Base-by-base conservation (phyloP, 768 basidiomycete genomes). In the Kwoniella heveanensis region DNA sequence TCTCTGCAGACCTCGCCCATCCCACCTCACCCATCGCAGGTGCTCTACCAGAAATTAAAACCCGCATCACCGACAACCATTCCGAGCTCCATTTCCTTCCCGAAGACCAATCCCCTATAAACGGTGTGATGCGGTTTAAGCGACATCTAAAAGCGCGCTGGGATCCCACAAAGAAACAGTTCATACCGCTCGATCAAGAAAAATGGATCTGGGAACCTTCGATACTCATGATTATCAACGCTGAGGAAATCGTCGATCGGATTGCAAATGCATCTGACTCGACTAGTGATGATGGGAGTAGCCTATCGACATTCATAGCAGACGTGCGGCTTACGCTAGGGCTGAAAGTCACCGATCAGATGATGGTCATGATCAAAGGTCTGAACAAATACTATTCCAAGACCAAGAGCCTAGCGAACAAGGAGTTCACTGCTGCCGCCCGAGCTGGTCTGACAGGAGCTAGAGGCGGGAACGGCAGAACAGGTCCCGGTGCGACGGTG, bases 301-400 rank as follows among this genome's bases (percentile, higher is more conserved):
- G 49, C 10, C 58, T 79, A 30, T 55, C 51, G 1, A 39, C 54
- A 4, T 71, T 72, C 67, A 59, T 71, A 27, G 49, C 49, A 12
- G 71, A 74, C 55, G 60, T 71, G 1, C 26, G 69, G 30, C 37
- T 61, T 50, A 57, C 60, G 1, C 46, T 77, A 21, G 68, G 63
- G 2, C 19, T 77, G 26, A 21, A 24, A 2, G 21, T 3, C 17
- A 37, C 67, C 21, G 59, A 66, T 29, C 73, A 72, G 53, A 62
- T 78, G 26, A 65, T 79, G 10, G 47, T 81, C 22, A 58, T 79
- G 63, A 72, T 81, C 37, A 74, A 74, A 24, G 80, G 78, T 0
- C 51, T 80, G 51, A 51, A 67, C 13, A 74, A 74, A 51, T 74
- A 72, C 37, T 73, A 76, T 54, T 47, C 63, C 53, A 74, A 73